Evolutionary conservation across 768 basidiomycete genomes (phyloP), one percentile per base, ranked within the genome.

Genomic region (Neoboletus magnificus): DNA sequence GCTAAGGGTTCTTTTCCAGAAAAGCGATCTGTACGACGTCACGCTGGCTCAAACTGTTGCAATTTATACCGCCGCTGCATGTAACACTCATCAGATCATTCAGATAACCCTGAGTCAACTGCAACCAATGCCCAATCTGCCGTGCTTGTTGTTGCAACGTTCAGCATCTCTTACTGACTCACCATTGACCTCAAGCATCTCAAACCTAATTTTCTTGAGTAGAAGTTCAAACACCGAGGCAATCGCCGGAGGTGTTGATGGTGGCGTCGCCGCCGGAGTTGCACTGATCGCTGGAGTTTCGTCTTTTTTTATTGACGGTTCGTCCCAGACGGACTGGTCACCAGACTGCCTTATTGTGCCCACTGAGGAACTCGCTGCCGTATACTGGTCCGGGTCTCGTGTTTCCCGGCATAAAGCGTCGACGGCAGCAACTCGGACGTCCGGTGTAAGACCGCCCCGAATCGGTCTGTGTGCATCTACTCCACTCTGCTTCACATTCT

Each of bases 241-340:
- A 8, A 86, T 87, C 39, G 76, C 80, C 3, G 84, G 84, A 2
- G 82, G 82, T 20, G 85, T 87, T 36, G 82, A 80, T 0, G 86
- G 85, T 39, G 85, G 86, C n/a, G 80, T 86, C 1, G 74, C 81
- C 27, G 74, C 81, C 27, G 74, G 67, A n/a, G 54, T 81, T 20
- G 78, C 74, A 9, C 57, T 79, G 43, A 68, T 84, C 13, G 76
- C 62, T 5, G 78, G 67, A 1, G 58, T 62, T 8, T 69, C 7
- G 61, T 77, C 50, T 84, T 78, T 74, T 74, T 77, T n/a, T n/a
- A n/a, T n/a, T n/a, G n/a, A n/a, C n/a, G n/a, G n/a, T n/a, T n/a
- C n/a, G n/a, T n/a, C n/a, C n/a, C n/a, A n/a, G n/a, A n/a, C 58
- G 58, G 70, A 30, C 20, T 18, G 12, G 29, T 32, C 5, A 9